A percentile compares a stretch with the other conserved stretches of the same genome.
Evolutionary conservation across 192 early-diverging fungal genomes (phyloP).

Genomic region (Cladochytrium replicatum): DNA sequence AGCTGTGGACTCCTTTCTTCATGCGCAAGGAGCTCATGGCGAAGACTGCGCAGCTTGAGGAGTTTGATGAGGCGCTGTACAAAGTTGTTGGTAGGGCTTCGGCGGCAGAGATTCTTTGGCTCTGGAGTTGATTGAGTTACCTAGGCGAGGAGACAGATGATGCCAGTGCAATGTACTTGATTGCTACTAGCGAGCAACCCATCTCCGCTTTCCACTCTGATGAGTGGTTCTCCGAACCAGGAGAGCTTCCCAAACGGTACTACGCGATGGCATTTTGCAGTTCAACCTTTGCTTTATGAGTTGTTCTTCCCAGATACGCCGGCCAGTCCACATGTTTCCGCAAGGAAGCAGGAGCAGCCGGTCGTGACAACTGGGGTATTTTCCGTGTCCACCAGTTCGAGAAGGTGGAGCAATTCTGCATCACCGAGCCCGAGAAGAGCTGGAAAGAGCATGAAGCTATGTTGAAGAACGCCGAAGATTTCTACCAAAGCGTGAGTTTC

Average conservation of each 20-base stretch:
- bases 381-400: slow-evolving; percentile 99
- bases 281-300: no score
- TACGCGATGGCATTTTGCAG: no score
- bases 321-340: slow-evolving; percentile 99
- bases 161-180: slow-evolving; percentile 80
- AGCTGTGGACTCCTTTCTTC: slow-evolving; percentile 96
- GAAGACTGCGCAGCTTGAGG: slow-evolving; percentile 93
- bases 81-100: slow-evolving; percentile 58
- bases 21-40: slow-evolving; percentile 97
- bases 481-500: slow-evolving; percentile 72
- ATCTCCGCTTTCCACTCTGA: slow-evolving; percentile 92
- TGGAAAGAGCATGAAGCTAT: slow-evolving; percentile 99
- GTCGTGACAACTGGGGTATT: slow-evolving; percentile 96
- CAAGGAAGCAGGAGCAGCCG: slow-evolving; percentile 97
- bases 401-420: slow-evolving; percentile 97
- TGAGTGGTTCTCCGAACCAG: slow-evolving; percentile 91
- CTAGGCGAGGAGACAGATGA: slow-evolving; percentile 52
- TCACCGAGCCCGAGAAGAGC: slow-evolving; percentile 92
- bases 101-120: no score
- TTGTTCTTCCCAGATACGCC: no score
- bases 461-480: slow-evolving; percentile 83
- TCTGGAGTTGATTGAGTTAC: no score
- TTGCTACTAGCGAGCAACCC: slow-evolving; percentile 98
- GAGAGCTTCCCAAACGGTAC: slow-evolving; percentile 75
- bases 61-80: slow-evolving; percentile 99